Percentiles rank a stretch among this genome's conserved stretches.
phyloP scores from a whole-genome alignment of 805 yeast genomes.

The Saccharomycopsis lassenensis region DNA sequence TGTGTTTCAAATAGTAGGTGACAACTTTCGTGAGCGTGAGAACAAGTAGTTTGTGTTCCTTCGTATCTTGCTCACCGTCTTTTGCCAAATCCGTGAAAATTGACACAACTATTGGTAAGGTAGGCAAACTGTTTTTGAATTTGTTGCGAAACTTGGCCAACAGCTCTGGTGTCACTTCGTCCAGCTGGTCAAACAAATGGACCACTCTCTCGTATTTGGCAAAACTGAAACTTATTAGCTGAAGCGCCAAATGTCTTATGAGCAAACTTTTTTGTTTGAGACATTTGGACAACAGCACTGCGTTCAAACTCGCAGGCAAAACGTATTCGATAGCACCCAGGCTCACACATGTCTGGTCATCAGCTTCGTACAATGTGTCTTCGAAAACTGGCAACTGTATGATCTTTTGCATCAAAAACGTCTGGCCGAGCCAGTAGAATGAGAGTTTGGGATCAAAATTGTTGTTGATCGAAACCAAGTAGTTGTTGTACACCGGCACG shows the following conservation, averaged over 20 bases:
- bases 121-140: constrained; percentile 25
- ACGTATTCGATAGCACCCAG: constrained; percentile 43
- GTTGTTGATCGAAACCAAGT: constrained; percentile 51
- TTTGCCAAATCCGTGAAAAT: constrained; percentile 6
- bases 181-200: constrained; percentile 33
- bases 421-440: constrained; percentile 74
- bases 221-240: constrained; percentile 43
- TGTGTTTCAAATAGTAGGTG: constrained; percentile 7
- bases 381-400: constrained; percentile 47
- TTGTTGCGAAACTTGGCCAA: constrained; percentile 26
- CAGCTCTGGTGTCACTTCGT: constrained; percentile 25
- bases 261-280: constrained; percentile 39
- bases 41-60: constrained; percentile 10
- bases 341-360: neutral
- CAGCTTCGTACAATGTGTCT: constrained; percentile 1
- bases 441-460: constrained; percentile 65
- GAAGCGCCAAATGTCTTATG: constrained; percentile 53
- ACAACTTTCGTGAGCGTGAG: constrained; percentile 8
- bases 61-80: neutral
- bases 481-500: constrained; percentile 55
- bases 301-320: constrained; percentile 54
- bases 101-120: constrained; percentile 19
- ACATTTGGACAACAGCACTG: constrained; percentile 45
- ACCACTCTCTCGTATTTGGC: constrained; percentile 39
- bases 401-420: constrained; percentile 48